Evolutionary conservation across 75 land plant species (phyloP), one percentile per base, ranked within the genome.

Genomic region (Cryptomeria japonica): DNA sequence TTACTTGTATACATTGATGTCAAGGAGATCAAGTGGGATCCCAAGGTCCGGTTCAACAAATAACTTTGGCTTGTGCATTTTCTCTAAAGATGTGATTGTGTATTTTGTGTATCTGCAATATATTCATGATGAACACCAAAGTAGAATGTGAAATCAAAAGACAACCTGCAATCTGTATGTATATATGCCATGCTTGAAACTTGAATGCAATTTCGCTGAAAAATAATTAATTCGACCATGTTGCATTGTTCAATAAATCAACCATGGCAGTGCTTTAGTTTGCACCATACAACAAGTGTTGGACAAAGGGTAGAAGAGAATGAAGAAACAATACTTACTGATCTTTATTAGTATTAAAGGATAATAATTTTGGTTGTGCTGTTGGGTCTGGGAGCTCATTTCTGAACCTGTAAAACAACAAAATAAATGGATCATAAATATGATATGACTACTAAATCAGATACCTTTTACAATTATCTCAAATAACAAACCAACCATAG

Each of bases 331-430:
- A 75, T 36, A 87, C 95, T 85, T 90, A 97, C 99, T 91, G 92
- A 80, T 98, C 99, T 90, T 94, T 96, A 85, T 98, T 93, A 53
- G 86, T 95, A 83, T 89, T 91, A 53, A 98, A 82, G 28, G 93
- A 76, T 86, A 96, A 85, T 88, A 97, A 91, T 88, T 98, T 98
- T 38, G 95, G 95, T 84, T 97, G 99, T 84, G 99, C 96, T 58
- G 95, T 93, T 79, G 95, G 91, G 90, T 98, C 99, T 51, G 99
- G 99, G 41, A 98, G 94, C 58, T 98, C 99, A 91, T 97, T 97
- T 64, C 99, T 93, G 87, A 98, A 98, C 91, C 99, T 98, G 89
- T 61, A 93, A 76, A 22, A 36, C 22, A 58, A 56, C 28, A 49
- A 85, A 80, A 77, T 28, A 82, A 44, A 46, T 46, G 14, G 46